A percentile compares a stretch with the other conserved stretches of the same genome.
Evolutionary conservation across 148 eudicot species (phyloP).

Genomic region (Salicornia ramosissima): DNA sequence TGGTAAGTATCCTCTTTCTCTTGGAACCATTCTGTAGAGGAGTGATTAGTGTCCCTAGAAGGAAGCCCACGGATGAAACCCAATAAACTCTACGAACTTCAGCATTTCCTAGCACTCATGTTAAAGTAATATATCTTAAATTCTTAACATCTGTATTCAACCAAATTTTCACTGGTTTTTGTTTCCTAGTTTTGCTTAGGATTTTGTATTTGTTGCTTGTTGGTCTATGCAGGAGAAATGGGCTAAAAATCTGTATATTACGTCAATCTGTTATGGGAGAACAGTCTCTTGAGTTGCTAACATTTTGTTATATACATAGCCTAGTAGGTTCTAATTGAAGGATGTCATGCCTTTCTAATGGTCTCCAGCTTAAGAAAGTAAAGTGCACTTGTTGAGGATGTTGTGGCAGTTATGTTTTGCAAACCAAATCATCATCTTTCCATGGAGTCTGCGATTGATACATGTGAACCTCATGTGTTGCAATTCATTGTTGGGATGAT

Average conservation of each 20-base stretch:
- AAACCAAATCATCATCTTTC: conserved; percentile 15
- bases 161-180: neutral
- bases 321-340: conserved; percentile 13
- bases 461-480: conserved; percentile 25
- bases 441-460: conserved; percentile 25
- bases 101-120: too few relatives aligned
- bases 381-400: conserved; percentile 5
- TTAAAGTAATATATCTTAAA: too few relatives aligned
- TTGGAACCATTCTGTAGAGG: too few relatives aligned
- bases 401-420: conserved; percentile 17
- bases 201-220: conserved; percentile 4
- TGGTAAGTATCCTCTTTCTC: conserved; percentile 37
- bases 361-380: conserved; percentile 9
- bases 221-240: conserved; percentile 60
- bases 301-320: neutral
- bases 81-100: too few relatives aligned
- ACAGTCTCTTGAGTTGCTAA: conserved; percentile 56
- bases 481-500: conserved; percentile 17
- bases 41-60: too few relatives aligned
- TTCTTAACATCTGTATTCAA: too few relatives aligned
- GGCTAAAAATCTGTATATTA: conserved; percentile 69
- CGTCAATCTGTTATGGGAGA: conserved; percentile 67
- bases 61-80: too few relatives aligned
- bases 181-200: neutral
- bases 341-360: conserved; percentile 6